phyloP scores from a whole-genome alignment of 2,329 filamentous ascomycete species.

The Aphanocladium album region DNA sequence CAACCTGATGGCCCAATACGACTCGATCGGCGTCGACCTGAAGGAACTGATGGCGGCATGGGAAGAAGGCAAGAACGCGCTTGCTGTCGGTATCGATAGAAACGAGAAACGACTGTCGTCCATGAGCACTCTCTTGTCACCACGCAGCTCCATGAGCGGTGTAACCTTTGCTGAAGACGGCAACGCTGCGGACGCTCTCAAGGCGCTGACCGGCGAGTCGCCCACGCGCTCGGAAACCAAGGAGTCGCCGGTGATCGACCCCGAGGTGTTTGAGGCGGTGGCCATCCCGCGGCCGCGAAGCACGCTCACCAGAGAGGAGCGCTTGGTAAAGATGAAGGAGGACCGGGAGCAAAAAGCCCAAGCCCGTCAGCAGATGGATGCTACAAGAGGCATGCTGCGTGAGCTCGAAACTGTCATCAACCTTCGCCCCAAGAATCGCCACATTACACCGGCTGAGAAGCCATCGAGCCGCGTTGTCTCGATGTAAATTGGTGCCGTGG shows the following conservation, averaged over 20 bases:
- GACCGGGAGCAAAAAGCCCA: slow-evolving; percentile 72
- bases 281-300: slow-evolving; percentile 66
- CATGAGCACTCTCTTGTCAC: slow-evolving; percentile 55
- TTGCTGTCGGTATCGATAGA: slow-evolving; percentile 76
- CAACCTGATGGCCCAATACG: slow-evolving; percentile 82
- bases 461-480: slow-evolving; percentile 35
- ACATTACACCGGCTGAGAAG: slow-evolving; percentile 29
- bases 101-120: slow-evolving; percentile 67
- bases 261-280: slow-evolving; percentile 88
- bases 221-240: slow-evolving; percentile 48
- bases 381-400: slow-evolving; percentile 82
- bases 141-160: slow-evolving; percentile 60
- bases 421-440: slow-evolving; percentile 38
- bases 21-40: slow-evolving; percentile 86
- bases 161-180: slow-evolving; percentile 57
- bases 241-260: slow-evolving; percentile 56
- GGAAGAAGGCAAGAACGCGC: slow-evolving; percentile 79
- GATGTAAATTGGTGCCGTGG: slow-evolving; percentile 30
- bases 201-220: slow-evolving; percentile 69
- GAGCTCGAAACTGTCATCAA: slow-evolving; percentile 89
- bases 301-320: slow-evolving; percentile 75
- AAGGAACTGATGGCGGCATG: slow-evolving; percentile 75
- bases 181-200: slow-evolving; percentile 58
- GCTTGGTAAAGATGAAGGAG: slow-evolving; percentile 81
- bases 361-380: slow-evolving; percentile 68